Base-by-base conservation (phyloP, 2,329 filamentous ascomycete species). In the Fusarium drepaniforme region DNA sequence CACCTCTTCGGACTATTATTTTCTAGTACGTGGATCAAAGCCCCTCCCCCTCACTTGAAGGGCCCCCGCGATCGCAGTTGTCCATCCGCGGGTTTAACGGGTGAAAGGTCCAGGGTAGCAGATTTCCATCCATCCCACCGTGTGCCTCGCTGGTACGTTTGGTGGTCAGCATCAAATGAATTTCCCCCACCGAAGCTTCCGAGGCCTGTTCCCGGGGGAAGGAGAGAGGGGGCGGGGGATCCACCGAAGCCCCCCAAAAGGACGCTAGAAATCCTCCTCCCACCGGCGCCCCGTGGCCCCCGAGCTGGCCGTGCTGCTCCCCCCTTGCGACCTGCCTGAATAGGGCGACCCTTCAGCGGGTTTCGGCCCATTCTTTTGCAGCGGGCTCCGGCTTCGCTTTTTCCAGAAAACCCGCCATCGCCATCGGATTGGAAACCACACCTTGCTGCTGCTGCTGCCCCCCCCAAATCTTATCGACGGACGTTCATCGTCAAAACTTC, bases 321-420 rank as follows among this genome's bases (percentile, higher is more conserved):
- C 46, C 38, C 68, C 40, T 61, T 64, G 33, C 57, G 62, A 75
- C 77, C 77, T 79, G 75, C 75, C 77, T 49, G 65, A 79, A 79
- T 59, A 56, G 75, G 75, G 61, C 64, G 49, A 53, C 40, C 44
- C 56, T 59, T 66, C 42, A 56, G 57, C 51, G 58, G 64, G 49
- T 59, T 46, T 49, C 62, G 63, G 46, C 59, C 67, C 46, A 66
- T 44, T 67, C 37, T 66, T 18, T 40, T 33, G 71, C 66, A 61
- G 67, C 53, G 66, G 28, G 42, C 65, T 66, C 67, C 72, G 68
- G 73, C 66, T 74, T 75, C 74, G 72, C 68, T 77, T 77, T 74
- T 78, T 78, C 74, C 66, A 77, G 76, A 78, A 78, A 76, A 73
- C 74, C 72, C 72, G 65, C 67, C 72, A 72, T 77, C 70, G 71